Evolutionary conservation across 169 alveolate species (phyloP), one percentile per base, ranked within the genome.

Genomic region (Plasmodium gaboni): DNA sequence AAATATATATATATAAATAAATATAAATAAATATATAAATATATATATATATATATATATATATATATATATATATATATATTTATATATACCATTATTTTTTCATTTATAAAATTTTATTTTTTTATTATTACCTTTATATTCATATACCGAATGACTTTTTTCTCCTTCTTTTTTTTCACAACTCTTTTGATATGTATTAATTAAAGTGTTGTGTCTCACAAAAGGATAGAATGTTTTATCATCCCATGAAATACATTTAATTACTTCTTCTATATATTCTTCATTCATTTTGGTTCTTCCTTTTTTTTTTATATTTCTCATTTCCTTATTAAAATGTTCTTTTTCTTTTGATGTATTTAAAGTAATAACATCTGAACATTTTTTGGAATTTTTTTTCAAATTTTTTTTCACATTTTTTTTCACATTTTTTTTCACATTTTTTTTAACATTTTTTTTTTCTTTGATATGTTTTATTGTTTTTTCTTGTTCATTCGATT

Each of bases 241-340:
- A 50, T 68, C 59, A 17, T 68, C 73, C 19, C 46, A n/a, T 46
- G 68, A 48, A 12, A 59, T 57, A 26, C 55, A 12, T 15, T 50
- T 67, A n/a, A 12, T 28, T 10, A 78, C 89, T 48, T 68, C 91
- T 32, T 83, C 73, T 32, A 48, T 46, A 26, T 78, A 78, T 22
- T 59, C 19, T 44, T 50, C 53, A 17, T 78, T 19, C 70, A 17
- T 44, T 5, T 17, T 19, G 55, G 44, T 78, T 26, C 10, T 50
- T 13, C 44, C 53, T 8, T 55, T 57, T n/a, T 24, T 44, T 28
- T 26, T 53, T 9, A 6, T 24, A 13, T 53, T 55, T 26, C 26
- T 22, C 2, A 6, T 61, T 1, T 19, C 60, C n/a, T 24, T 24
- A 17, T 53, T 59, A 51, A 7, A 28, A 12, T 1, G 32, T n/a